Evolutionary conservation across 768 basidiomycete genomes (phyloP), one percentile per base, ranked within the genome.

Genomic region (Serendipita sp.): DNA sequence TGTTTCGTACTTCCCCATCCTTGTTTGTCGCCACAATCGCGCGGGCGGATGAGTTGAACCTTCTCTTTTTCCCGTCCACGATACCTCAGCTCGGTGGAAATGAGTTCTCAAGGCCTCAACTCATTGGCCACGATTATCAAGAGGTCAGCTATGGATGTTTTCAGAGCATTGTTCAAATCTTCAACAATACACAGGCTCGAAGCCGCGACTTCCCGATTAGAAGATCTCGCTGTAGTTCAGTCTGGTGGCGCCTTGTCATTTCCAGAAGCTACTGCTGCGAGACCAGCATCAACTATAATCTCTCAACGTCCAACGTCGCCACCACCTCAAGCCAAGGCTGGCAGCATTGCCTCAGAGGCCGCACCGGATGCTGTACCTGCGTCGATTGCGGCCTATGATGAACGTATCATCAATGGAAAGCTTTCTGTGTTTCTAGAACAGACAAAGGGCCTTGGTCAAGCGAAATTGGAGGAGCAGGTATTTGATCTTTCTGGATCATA

Each of bases 191-290:
- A 44, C 43, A 93, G 93, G 67, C 81, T 92, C 62, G 88, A 94
- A 78, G 96, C 96, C 29, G 90, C 92, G 6, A 93, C 91, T 3
- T 90, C 88, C 48, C 83, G 96, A 37, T 82, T 99, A 40, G 96
- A 99, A 74, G 96, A 99, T 71, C 77, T 92, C 66, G 86, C 87
- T 43, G 77, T 80, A 44, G 76, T 81, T 15, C 70, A 74, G 63
- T 69, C 55, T 70, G 68, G 74, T 71, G 13, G n/a, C 55, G 68
- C 58, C 65, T 67, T 58, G 46, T 31, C 55, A 10, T 60, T 60
- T 34, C 70, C 53, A 18, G 67, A 68, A 13, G 63, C 66, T 43
- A 70, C 67, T 64, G 67, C 64, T 52, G 69, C 68, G 46, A 34
- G 44, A 63, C 44, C 64, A 40, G 53, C 55, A 3, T 60, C 55